Conservation (phyloP, 208 protist genomes). For the Entamoeba invadens region DNA sequence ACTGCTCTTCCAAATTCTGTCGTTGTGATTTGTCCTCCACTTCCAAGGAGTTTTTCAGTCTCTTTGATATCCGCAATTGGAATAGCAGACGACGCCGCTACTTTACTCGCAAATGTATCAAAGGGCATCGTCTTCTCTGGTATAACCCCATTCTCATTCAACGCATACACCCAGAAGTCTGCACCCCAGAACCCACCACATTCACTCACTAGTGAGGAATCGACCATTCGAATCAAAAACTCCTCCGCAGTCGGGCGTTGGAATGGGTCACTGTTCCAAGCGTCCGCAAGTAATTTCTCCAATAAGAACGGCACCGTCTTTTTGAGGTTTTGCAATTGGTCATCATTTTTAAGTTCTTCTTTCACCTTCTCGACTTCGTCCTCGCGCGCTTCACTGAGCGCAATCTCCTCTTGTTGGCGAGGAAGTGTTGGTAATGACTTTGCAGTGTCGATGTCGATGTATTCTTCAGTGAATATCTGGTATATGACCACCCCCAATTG, state of each 20-base stretch:
- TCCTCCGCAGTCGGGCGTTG: neutral
- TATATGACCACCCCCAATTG: neutral
- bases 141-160: neutral
- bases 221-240: neutral
- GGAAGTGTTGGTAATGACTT: neutral
- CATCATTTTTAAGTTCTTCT: neutral
- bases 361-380: neutral
- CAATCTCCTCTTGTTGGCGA: neutral
- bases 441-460: neutral
- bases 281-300: neutral
- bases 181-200: neutral
- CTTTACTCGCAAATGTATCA: neutral
- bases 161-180: neutral
- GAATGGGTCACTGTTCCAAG: neutral
- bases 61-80: neutral
- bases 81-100: neutral
- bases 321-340: neutral
- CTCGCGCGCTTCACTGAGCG: neutral
- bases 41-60: neutral
- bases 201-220: neutral
- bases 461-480: neutral
- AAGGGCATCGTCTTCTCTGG: neutral
- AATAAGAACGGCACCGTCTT: neutral
- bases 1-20: neutral
- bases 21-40: neutral